A percentile compares a stretch with the other conserved stretches of the same genome.
These are phyloP conservation scores for Aspergillus glaucus DNA, from an alignment of 2,329 filamentous ascomycete genomes.

Conservation along the genomic window DNA sequence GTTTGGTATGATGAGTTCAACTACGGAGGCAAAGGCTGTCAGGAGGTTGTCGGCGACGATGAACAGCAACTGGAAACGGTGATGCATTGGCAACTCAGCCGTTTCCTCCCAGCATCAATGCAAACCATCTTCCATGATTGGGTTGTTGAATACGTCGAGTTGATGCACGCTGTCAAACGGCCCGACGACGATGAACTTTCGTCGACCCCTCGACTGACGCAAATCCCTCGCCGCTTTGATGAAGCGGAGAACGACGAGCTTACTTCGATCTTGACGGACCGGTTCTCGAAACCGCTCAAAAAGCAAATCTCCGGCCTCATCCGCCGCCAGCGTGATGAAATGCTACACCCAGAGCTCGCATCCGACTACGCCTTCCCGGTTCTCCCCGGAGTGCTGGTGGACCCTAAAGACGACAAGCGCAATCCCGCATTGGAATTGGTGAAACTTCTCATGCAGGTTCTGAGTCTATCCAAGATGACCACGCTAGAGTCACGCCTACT, in stretches of 20 bases:
- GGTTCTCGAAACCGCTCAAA: slow-evolving; percentile 82
- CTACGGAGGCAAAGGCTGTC: slow-evolving; percentile 89
- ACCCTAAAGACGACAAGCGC: slow-evolving; percentile 51
- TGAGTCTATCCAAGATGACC: slow-evolving; percentile 85
- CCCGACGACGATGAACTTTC: slow-evolving; percentile 54
- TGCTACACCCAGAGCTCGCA: slow-evolving; percentile 81
- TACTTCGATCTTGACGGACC: slow-evolving; percentile 66
- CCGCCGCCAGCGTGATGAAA: slow-evolving; percentile 76
- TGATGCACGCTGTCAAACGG: slow-evolving; percentile 84
- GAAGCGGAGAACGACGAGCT: slow-evolving; percentile 56
- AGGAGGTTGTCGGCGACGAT: slow-evolving; percentile 68
- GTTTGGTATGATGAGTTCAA: slow-evolving; percentile 99
- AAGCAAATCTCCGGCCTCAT: slow-evolving; percentile 81
- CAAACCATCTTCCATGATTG: slow-evolving; percentile 85
- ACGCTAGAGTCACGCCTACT: slow-evolving; percentile 80
- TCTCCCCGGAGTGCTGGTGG: slow-evolving; percentile 50
- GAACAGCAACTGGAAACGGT: slow-evolving; percentile 79
- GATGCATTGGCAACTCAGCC: slow-evolving; percentile 97
- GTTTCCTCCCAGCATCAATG: slow-evolving; percentile 73
- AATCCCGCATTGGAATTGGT: slow-evolving; percentile 86
- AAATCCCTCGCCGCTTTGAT: slow-evolving; percentile 53
- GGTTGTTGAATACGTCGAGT: slow-evolving; percentile 88
- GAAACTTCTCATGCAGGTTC: slow-evolving; percentile 86
- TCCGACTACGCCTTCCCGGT: slow-evolving; percentile 79
- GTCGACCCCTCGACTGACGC: slow-evolving; percentile 54